Percentiles rank a stretch among this genome's conserved stretches.
phyloP scores from a whole-genome alignment of 768 basidiomycete species.

The Mycena filopes region DNA sequence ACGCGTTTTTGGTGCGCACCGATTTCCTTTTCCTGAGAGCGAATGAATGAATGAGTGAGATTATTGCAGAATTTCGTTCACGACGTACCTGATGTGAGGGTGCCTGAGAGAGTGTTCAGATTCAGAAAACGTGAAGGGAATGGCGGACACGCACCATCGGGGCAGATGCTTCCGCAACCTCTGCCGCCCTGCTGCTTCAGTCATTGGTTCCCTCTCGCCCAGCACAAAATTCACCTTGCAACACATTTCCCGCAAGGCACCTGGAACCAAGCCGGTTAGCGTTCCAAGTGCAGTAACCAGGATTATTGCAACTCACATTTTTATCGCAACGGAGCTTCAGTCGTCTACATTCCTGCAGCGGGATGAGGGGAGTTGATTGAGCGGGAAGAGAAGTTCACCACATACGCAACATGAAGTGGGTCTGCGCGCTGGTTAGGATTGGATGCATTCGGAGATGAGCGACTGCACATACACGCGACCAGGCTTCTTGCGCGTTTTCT shows the following conservation, averaged over 20 bases:
- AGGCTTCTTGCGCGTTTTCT: slow-evolving; percentile 31
- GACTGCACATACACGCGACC: slow-evolving; percentile 30
- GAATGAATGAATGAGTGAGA: slow-evolving; percentile 39
- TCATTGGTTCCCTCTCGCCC: neutral
- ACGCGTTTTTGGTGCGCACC: slow-evolving; percentile 43
- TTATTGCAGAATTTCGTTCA: slow-evolving; percentile 53
- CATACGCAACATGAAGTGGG: no score
- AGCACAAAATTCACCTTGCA: slow-evolving; percentile 46
- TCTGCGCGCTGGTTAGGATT: no score
- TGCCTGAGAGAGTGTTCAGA: slow-evolving; percentile 2
- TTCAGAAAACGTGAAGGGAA: slow-evolving; percentile 11
- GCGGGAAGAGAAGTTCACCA: no score
- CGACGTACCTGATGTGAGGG: slow-evolving; percentile 21
- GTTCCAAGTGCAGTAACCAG: neutral
- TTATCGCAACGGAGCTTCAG: slow-evolving; percentile 76
- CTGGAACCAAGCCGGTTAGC: slow-evolving; percentile 43
- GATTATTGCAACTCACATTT: slow-evolving; percentile 52
- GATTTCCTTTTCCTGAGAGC: slow-evolving; percentile 66
- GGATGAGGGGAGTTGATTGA: no score
- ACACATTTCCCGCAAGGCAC: slow-evolving; percentile 84
- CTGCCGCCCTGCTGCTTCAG: slow-evolving; percentile 39
- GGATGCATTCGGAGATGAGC: neutral
- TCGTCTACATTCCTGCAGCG: slow-evolving; percentile 66
- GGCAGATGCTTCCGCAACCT: slow-evolving; percentile 81
- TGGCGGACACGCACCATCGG: slow-evolving; percentile 63